These are phyloP conservation scores for Breviolum minutum DNA, from an alignment of 73 alveolate species.

Conservation along the genomic window DNA sequence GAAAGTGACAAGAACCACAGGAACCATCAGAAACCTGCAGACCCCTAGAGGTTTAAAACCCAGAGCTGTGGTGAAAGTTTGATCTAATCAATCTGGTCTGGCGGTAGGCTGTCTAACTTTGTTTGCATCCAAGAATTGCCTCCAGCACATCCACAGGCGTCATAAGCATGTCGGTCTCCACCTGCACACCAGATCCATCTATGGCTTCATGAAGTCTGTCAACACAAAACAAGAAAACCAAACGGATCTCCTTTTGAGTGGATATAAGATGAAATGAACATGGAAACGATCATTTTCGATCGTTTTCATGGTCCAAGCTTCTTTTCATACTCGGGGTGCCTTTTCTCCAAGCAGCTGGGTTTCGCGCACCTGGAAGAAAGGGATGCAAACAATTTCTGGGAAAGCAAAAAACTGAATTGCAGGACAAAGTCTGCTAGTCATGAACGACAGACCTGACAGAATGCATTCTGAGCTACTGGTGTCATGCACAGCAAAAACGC, in stretches of 20 bases:
- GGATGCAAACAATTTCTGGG: neutral
- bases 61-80: neutral
- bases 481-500: neutral
- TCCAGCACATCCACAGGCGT: constrained; percentile 52
- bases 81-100: neutral
- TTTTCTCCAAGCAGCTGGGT: constrained; percentile 44
- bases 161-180: neutral
- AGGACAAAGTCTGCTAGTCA: neutral
- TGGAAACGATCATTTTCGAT: no score
- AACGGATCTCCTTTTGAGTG: no score
- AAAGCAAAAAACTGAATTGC: neutral
- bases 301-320: no score
- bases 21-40: no score
- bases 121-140: neutral
- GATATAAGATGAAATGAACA: no score
- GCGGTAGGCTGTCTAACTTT: neutral
- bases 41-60: no score
- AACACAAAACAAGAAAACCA: neutral
- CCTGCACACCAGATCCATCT: neutral
- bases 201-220: neutral
- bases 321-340: neutral
- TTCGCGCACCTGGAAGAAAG: constrained; percentile 28
- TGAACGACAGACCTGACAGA: neutral
- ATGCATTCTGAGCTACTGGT: neutral
- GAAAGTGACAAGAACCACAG: neutral